Conservation (phyloP, 352 stramenopile genomes). For the Pythium phragmiticola region DNA sequence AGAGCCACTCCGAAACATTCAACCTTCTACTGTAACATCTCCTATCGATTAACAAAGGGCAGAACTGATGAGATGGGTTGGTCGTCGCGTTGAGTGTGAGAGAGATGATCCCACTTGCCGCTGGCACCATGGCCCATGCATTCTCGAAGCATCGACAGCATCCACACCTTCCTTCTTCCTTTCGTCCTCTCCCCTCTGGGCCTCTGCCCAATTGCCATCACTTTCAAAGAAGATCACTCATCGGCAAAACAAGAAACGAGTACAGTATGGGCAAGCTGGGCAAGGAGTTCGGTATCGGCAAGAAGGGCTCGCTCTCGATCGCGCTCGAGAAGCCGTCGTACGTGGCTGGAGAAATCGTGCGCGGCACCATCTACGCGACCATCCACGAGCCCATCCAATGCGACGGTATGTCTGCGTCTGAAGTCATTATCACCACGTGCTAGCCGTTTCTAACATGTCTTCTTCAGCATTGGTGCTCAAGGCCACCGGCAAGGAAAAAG, state of each 20-base stretch:
- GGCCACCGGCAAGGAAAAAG: slow-evolving; percentile 65
- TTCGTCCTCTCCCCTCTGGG: background rate
- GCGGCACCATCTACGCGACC: slow-evolving; percentile 61
- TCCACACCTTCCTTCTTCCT: background rate
- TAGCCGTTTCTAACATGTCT: background rate
- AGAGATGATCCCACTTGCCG: background rate
- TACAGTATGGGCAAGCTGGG: slow-evolving; percentile 27
- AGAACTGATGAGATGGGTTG: background rate
- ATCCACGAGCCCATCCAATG: slow-evolving; percentile 62
- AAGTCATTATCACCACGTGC: too few species aligned
- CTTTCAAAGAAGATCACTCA: background rate
- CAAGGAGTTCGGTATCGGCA: slow-evolving; percentile 46
- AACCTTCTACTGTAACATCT: background rate
- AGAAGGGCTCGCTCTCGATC: slow-evolving; percentile 73
- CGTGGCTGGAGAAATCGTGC: slow-evolving; percentile 59
- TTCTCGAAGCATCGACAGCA: slow-evolving; percentile 12
- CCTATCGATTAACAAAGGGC: background rate
- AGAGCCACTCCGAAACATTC: background rate
- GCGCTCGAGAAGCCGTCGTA: slow-evolving; percentile 56
- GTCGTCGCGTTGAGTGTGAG: slow-evolving; percentile 1
- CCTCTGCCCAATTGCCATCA: background rate
- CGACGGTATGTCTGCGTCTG: slow-evolving; percentile 23
- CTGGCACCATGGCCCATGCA: background rate
- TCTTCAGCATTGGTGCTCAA: slow-evolving; percentile 60
- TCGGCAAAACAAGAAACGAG: background rate